Conservation (phyloP, 1,284 basidiomycete species). For the Cutaneotrichosporon sp. region DNA sequence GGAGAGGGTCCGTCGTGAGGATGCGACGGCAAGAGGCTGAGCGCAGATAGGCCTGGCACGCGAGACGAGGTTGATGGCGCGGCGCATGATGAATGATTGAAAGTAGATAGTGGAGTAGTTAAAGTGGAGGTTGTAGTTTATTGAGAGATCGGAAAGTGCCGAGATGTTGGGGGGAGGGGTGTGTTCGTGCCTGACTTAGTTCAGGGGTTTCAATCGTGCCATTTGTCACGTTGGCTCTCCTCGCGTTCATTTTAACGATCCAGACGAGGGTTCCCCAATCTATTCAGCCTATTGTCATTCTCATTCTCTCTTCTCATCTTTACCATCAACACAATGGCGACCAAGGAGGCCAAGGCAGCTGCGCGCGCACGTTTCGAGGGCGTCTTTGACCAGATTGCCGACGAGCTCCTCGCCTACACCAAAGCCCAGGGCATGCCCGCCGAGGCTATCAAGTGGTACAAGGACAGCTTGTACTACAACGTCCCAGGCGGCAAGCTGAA, state of each 20-base stretch:
- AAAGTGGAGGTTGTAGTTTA: neutral
- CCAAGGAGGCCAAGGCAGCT: constrained; percentile 45
- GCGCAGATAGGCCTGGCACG: neutral
- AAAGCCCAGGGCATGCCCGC: constrained; percentile 70
- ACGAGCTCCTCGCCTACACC: constrained; percentile 65
- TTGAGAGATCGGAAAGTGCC: no score
- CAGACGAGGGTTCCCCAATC: no score
- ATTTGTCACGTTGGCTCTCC: no score
- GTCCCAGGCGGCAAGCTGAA: constrained; percentile 96
- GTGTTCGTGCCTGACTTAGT: no score
- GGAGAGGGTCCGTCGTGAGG: neutral
- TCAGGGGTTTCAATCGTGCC: no score
- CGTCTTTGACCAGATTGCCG: constrained; percentile 59
- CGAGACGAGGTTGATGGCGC: neutral
- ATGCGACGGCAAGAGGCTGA: no score
- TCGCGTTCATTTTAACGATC: no score
- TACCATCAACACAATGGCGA: constrained; percentile 14
- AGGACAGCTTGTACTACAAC: constrained; percentile 83
- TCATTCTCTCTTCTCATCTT: neutral
- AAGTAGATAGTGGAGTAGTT: neutral
- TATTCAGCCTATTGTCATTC: no score
- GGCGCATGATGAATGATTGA: neutral
- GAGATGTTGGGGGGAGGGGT: neutral
- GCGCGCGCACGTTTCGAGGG: constrained; percentile 47
- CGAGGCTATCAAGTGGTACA: constrained; percentile 79